These are phyloP conservation scores for Collybiopsis luxurians DNA, from an alignment of 768 basidiomycete species.

Conservation along the genomic window DNA sequence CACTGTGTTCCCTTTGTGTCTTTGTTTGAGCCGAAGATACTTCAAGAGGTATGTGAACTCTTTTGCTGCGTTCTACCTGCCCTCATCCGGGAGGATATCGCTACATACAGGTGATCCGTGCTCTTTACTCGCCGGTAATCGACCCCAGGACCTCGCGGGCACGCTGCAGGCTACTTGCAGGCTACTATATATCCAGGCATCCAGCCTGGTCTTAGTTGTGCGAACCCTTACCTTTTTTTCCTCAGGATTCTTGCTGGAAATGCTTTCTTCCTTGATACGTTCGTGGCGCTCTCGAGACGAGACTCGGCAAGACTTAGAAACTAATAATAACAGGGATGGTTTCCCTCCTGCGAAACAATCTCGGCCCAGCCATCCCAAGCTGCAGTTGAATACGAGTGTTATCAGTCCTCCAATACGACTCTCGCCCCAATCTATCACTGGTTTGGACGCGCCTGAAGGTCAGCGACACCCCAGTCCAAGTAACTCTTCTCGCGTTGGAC, in stretches of 20 bases:
- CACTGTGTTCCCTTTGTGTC: background rate
- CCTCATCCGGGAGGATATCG: conserved; percentile 7
- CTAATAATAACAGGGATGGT: conserved; percentile 3
- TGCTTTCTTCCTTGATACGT: background rate
- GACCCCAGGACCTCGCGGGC: background rate
- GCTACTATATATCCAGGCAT: conserved; percentile 1
- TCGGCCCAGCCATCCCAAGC: conserved; percentile 4
- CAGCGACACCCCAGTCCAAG: conserved; percentile 20
- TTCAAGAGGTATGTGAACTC: background rate
- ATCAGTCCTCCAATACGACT: conserved; percentile 27
- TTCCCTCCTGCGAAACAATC: conserved; percentile 5
- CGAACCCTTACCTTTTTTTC: background rate
- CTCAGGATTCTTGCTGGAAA: background rate
- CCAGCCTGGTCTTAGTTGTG: background rate
- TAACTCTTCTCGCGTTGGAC: conserved; percentile 25
- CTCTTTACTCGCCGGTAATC: background rate
- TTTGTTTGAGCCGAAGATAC: background rate
- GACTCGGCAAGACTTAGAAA: conserved; percentile 12
- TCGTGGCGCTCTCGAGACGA: conserved; percentile 4
- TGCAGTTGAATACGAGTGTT: conserved; percentile 1
- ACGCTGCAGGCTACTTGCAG: conserved; percentile 7
- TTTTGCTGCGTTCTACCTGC: conserved; percentile 2
- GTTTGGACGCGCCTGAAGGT: conserved; percentile 15
- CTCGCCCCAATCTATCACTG: conserved; percentile 24
- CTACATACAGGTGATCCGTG: background rate